Base-by-base conservation (phyloP, 306 rosid species). In the Trifolium dubium region DNA sequence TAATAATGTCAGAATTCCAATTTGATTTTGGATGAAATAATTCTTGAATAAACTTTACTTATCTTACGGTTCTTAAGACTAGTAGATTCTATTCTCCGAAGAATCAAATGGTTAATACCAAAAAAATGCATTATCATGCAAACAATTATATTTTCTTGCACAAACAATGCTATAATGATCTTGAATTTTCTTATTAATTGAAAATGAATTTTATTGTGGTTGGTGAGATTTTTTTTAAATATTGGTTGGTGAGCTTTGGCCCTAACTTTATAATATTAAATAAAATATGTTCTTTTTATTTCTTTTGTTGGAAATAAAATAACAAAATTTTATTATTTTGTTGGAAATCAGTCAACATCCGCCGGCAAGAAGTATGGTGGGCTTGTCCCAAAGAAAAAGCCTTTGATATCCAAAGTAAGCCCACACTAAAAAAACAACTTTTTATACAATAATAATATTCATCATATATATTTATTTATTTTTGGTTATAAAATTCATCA, bases 321-420 rank as follows among this genome's bases (percentile, higher is more conserved):
- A 43, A 43, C 49, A 43, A 43, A 0, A 19, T 17, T 10, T 43
- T 18, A 5, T 43, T 43, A 7, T 62, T 62, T 34, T 2, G 9
- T 44, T 62, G 34, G 10, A 72, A 77, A 39, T 29, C 77, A 93
- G 97, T 61, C 75, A 62, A 39, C 85, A 51, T 35, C 85, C 3
- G 31, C 10, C 18, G 92, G 81, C 40, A 82, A 85, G 74, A 92
- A 94, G 81, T 94, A 94, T 30, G 97, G 99, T 58, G 91, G 89
- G 54, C 92, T 92, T 39, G 80, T 53, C 29, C 99, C 96, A 13
- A 94, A 90, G 87, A 91, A 93, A 83, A 94, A 92, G 87, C 97
- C 99, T 69, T 78, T 92, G 80, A 94, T 94, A 77, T 86, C 97
- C 32, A 94, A 86, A 88, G 99, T 94, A 84, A 75, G 83, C 40